phyloP scores from a whole-genome alignment of 768 basidiomycete genomes.

The Amanita exitialis region DNA sequence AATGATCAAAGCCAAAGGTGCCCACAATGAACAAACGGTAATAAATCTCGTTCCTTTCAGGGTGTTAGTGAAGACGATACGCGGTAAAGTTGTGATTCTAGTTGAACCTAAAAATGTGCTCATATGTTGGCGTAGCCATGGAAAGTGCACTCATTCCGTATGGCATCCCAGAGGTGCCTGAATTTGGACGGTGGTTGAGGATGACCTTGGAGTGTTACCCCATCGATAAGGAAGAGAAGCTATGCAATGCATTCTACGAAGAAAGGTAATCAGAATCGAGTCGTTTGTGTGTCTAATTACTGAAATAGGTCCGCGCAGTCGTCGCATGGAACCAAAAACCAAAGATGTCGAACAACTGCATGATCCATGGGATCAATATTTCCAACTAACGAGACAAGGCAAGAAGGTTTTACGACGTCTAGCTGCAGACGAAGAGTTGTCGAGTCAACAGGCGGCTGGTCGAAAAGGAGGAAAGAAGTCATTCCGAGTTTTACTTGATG shows the following conservation, averaged over 20 bases:
- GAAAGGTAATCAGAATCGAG: not conserved
- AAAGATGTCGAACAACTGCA: not conserved
- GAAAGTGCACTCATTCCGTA: conserved; percentile 37
- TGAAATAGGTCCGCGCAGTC: not conserved
- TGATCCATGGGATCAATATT: not conserved
- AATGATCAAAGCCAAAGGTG: not conserved
- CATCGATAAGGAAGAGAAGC: not conserved
- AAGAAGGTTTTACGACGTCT: not conserved
- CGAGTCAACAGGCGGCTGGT: not conserved
- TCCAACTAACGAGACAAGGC: not conserved
- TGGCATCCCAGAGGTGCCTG: conserved; percentile 21
- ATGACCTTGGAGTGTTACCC: conserved; percentile 9
- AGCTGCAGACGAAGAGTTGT: not conserved
- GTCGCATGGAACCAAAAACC: not conserved
- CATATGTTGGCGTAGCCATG: conserved; percentile 21
- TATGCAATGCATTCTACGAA: not conserved
- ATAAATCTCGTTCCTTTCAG: conserved; percentile 31
- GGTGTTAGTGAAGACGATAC: conserved; percentile 27
- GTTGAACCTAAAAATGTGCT: not conserved
- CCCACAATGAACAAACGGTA: conserved; percentile 11
- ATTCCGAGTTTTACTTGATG: not conserved
- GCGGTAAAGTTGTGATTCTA: conserved; percentile 18
- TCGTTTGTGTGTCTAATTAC: not conserved
- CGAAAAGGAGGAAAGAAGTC: not conserved
- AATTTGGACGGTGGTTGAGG: conserved; percentile 30